Base-by-base conservation (phyloP, 2,329 filamentous ascomycete species). In the Septoria linicola region DNA sequence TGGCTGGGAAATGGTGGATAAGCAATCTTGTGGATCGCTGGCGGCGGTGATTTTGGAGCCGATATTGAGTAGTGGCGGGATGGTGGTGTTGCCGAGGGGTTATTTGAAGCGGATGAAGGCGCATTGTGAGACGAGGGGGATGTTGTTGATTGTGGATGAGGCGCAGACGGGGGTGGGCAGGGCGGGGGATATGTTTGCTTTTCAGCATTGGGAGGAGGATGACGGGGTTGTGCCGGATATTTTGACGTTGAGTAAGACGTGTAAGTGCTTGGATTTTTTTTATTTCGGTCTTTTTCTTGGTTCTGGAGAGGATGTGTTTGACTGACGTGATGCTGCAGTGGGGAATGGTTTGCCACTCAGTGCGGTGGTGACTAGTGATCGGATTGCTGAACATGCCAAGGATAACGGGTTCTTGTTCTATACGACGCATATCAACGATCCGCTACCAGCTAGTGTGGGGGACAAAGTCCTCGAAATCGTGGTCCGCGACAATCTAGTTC, bases 1-100 rank as follows among this genome's bases (percentile, higher is more conserved):
- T 58, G 81, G 80, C 3, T 86, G 80, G 74, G 70, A 71, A 14
- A 70, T 85, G 67, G 72, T 87, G 16, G 82, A 87, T 54, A 71
- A 75, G 37, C 76, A 80, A 48, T 81, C 76, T 1, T 78, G 75
- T 49, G 83, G 82, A 0, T 84, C 81, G 0, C 72, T 86, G 0
- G 82, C 83, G 0, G 83, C 83, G 0, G 77, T 82, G 25, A 80
- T 86, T 48, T 66, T 85, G 42, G 82, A 85, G 60, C 80, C 79
- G 0, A 83, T 85, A 30, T 71, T 81, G 0, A 78, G 74, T 0
- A 78, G 77, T 13, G 81, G 78, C 0, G 82, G 83, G 2, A 83
- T 86, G 69, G 75, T 80, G 25, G 77, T 79, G 1, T 72, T 83
- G 0, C 82, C 83, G 0, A 51, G 65, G 0, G 82, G 82, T 0